phyloP scores from a whole-genome alignment of 1,284 basidiomycete species.

The Pseudozyma hubeiensis region DNA sequence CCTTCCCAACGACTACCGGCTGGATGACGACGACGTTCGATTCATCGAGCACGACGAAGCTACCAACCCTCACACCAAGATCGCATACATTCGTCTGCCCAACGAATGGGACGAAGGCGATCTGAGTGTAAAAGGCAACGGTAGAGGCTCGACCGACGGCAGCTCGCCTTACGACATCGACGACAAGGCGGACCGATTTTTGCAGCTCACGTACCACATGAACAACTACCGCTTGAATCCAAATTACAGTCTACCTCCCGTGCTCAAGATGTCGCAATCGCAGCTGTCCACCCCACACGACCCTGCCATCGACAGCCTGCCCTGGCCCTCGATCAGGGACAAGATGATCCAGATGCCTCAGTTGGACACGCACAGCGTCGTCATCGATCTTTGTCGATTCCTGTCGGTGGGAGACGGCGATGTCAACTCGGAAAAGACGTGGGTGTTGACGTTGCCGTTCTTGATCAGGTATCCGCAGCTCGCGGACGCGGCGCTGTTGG shows the following conservation, averaged over 20 bases:
- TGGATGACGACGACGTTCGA: constrained; percentile 26
- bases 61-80: constrained; percentile 28
- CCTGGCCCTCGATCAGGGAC: constrained; percentile 48
- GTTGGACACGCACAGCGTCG: constrained; percentile 34
- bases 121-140: constrained; percentile 2
- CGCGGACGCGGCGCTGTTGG: constrained; percentile 28
- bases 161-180: constrained; percentile 22
- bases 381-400: constrained; percentile 30
- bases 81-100: constrained; percentile 24
- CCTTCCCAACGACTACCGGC: constrained; percentile 19
- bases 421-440: constrained; percentile 30
- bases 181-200: constrained; percentile 21
- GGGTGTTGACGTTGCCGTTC: constrained; percentile 47
- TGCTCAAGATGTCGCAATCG: constrained; percentile 45
- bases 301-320: constrained; percentile 39
- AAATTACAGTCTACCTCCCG: constrained; percentile 47
- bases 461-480: constrained; percentile 50
- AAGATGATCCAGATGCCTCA: constrained; percentile 43
- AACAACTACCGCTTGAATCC: constrained; percentile 40
- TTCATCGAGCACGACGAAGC: constrained; percentile 27
- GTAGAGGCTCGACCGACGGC: not conserved
- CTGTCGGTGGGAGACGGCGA: constrained; percentile 30
- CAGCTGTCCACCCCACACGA: constrained; percentile 56
- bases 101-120: constrained; percentile 48
- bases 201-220: constrained; percentile 46